Base-by-base conservation (phyloP, 345 rosid genomes). In the Balakata baccata region DNA sequence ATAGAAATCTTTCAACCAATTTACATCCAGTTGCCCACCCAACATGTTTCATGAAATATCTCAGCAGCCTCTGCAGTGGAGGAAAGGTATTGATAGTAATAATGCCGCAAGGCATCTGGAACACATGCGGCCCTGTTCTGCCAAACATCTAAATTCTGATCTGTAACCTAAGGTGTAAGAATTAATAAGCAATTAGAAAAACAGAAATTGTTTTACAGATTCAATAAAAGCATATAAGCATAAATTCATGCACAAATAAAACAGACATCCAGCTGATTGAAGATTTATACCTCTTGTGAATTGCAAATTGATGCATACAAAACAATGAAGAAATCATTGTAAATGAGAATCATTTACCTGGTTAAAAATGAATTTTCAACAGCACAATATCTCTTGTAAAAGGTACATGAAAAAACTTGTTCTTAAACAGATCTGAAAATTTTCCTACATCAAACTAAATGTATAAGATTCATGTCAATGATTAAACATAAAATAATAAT, bases 61-160 rank as follows among this genome's bases (percentile, higher is more conserved):
- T 94, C 97, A 74, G 98, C 98, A 80, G 97, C 98, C 80, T 88
- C 91, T 56, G 97, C 66, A 72, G 97, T 92, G 79, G 97, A 94
- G 13, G 97, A 94, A 78, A 94, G 97, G 83, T 94, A 92, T 76
- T 94, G 97, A 86, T 94, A 94, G 74, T 94, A 94, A 81, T 90
- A 94, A 80, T 89, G 95, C 71, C 97, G 94, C 77, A 94, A 80
- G 56, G 98, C 98, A 89, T 94, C 97, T 65, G 93, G 92, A 38
- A 92, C 97, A 56, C 77, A 64, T 63, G 98, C 98, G 61, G 97
- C 90, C 71, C 92, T 85, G 77, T 87, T 86, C 85, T 89, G 86
- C 98, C 96, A 89, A 72, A 85, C 86, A 71, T 94, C 97, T 68
- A 94, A 84, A 79, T 92, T 90, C 82, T 94, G 98, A 81, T 92